Base-by-base conservation (phyloP, 768 basidiomycete genomes). In the Leccinum barrowsii region DNA sequence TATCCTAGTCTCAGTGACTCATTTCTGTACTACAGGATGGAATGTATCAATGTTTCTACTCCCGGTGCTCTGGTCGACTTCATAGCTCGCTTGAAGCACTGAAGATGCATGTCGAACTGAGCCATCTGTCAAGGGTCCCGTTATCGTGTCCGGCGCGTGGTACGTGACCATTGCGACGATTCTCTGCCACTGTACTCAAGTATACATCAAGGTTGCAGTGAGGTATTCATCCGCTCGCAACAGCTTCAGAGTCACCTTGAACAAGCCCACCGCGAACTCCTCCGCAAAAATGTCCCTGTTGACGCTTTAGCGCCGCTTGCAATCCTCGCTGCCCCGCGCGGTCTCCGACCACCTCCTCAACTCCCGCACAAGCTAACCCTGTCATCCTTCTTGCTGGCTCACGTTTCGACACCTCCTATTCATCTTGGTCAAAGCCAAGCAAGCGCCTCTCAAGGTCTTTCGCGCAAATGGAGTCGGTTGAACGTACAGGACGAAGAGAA, bases 401-500 rank as follows among this genome's bases (percentile, higher is more conserved):
- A 55, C 17, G 37, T 72, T 52, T 58, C 61, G 13, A 56, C 61
- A 10, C 52, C 64, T 7, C 54, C 59, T 17, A 12, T 61, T 40
- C 55, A 10, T 28, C 59, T 22, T 30, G 54, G 51, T n/a, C 22
- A 35, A 15, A 63, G 58, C 49, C 63, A 64, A 54, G n/a, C 52
- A 21, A 65, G 57, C 22, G 52, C 57, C 3, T 53, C 63, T 4
- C 63, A 59, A 52, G 30, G 54, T 3, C 42, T 67, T 35, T 58
- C 67, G 32, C 75, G 74, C 51, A 73, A 63, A 56, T 73, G 76
- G 75, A 71, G 65, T 44, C 62, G 69, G 44, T 53, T 75, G 58
- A 51, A 65, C 11, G 65, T 61, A 10, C 70, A 63, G 30, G 71
- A 66, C 28, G 58, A 54, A 2, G 69, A 69, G 15, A 54, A 52